Base-by-base conservation (phyloP, 331 rosid genomes). In the Cydonia oblonga region DNA sequence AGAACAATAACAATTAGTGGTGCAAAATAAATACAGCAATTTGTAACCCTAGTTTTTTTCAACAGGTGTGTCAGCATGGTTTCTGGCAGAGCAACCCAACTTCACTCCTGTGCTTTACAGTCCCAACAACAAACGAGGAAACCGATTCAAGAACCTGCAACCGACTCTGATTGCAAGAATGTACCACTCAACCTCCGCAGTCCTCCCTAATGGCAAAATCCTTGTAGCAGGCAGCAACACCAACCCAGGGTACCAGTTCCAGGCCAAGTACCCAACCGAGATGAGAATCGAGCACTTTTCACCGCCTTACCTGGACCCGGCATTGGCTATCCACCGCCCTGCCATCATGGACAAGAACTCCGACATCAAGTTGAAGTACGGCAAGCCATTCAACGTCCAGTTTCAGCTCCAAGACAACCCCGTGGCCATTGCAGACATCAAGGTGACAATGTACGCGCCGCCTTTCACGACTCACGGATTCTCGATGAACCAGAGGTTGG, bases 401-500 rank as follows among this genome's bases (percentile, higher is more conserved):
- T 86, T 95, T 62, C 61, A 15, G 5, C 18, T 85, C n/a, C 3
- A 9, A 14, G 19, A 3, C 3, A 80, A 60, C 3, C 7, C 32
- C 7, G 58, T 84, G 60, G 7, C 0, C 14, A 68, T 8, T 61
- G 52, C 25, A 0, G 93, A 90, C 16, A 29, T 95, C 18, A 82
- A 73, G 83, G 77, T 90, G 51, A 80, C 88, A 20, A 72, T 95
- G 76, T 88, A 89, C 70, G 75, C 86, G 19, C 96, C 96, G 14
- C 97, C 99, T 2, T 95, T 95, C 65, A 95, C 99, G 1, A 95
- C 99, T 35, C 99, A 91, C 65, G 99, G 99, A 1, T 78, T n/a
- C 64, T 88, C 96, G 6, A 88, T 88, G 99, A 86, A 73, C 30
- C 99, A 95, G 68, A 88, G 99, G 70, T 82, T 87, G 26, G 0